These are phyloP conservation scores for sunflower (Helianthus annuus) DNA, from an alignment of 129 eudicot genomes.

Conservation along the genomic window DNA sequence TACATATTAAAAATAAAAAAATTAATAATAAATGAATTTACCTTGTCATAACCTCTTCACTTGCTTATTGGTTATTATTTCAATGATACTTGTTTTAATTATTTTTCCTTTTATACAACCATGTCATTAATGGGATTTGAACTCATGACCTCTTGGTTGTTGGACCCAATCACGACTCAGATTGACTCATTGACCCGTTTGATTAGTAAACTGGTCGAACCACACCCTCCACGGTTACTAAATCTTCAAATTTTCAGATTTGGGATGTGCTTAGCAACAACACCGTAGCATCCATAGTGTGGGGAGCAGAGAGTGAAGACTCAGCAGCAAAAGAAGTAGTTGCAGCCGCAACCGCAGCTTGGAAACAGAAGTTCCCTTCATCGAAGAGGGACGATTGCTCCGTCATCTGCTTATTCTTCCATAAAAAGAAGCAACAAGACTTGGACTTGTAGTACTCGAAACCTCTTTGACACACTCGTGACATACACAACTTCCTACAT, in stretches of 20 bases:
- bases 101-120: too few relatives aligned
- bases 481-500: conserved; percentile 4
- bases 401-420: conserved; percentile 67
- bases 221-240: not conserved
- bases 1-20: not conserved
- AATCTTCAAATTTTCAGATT: conserved; percentile 40
- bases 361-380: conserved; percentile 72
- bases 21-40: not conserved
- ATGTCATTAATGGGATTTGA: not conserved
- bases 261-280: conserved; percentile 94
- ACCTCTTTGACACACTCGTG: conserved; percentile 12
- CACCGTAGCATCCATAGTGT: conserved; percentile 55
- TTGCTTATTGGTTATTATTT: too few relatives aligned
- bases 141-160: not conserved
- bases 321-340: conserved; percentile 74
- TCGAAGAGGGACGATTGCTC: conserved; percentile 83
- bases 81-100: too few relatives aligned
- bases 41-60: too few relatives aligned
- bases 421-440: conserved; percentile 26
- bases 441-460: conserved; percentile 23
- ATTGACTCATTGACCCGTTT: not conserved
- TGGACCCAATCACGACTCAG: not conserved
- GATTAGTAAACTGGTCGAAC: not conserved
- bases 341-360: conserved; percentile 57
- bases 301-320: conserved; percentile 57